phyloP scores from a whole-genome alignment of 2,329 filamentous ascomycete species.

The Pseudocercospora macadamiae region DNA sequence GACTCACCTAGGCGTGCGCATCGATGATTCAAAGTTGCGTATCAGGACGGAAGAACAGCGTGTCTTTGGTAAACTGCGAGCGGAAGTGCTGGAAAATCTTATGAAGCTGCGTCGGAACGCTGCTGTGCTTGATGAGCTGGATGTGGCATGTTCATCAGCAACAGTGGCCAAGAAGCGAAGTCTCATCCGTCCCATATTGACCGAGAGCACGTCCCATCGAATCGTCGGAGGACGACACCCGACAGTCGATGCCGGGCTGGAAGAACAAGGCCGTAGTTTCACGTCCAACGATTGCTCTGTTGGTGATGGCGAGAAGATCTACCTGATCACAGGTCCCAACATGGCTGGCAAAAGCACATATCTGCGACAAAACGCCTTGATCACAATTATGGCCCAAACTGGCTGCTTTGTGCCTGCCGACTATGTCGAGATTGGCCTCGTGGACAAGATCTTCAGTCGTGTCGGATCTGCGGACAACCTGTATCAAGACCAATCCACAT shows the following conservation, averaged over 20 bases:
- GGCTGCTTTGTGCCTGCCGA: conserved; percentile 91
- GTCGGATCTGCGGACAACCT: conserved; percentile 88
- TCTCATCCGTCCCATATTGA: conserved; percentile 74
- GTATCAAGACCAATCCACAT: conserved; percentile 93
- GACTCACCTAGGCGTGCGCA: conserved; percentile 75
- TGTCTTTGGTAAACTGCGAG: conserved; percentile 75
- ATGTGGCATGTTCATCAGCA: conserved; percentile 86
- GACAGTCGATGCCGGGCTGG: conserved; percentile 83
- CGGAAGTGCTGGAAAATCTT: conserved; percentile 76
- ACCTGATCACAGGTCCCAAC: conserved; percentile 80
- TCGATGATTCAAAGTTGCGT: conserved; percentile 76
- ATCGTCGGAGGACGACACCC: conserved; percentile 88
- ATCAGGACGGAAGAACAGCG: conserved; percentile 83
- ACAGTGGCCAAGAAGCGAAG: conserved; percentile 73
- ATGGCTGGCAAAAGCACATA: conserved; percentile 99
- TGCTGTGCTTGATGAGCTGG: conserved; percentile 87
- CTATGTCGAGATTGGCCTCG: conserved; percentile 82
- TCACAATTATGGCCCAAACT: conserved; percentile 89
- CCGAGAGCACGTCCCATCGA: conserved; percentile 65
- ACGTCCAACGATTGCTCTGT: conserved; percentile 84
- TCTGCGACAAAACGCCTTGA: conserved; percentile 90
- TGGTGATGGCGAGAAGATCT: conserved; percentile 73
- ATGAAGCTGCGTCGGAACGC: conserved; percentile 88
- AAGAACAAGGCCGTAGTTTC: conserved; percentile 78
- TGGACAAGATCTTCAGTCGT: conserved; percentile 94